Conservation (phyloP, 2,329 filamentous ascomycete genomes). For the Sclerotinia minor region DNA sequence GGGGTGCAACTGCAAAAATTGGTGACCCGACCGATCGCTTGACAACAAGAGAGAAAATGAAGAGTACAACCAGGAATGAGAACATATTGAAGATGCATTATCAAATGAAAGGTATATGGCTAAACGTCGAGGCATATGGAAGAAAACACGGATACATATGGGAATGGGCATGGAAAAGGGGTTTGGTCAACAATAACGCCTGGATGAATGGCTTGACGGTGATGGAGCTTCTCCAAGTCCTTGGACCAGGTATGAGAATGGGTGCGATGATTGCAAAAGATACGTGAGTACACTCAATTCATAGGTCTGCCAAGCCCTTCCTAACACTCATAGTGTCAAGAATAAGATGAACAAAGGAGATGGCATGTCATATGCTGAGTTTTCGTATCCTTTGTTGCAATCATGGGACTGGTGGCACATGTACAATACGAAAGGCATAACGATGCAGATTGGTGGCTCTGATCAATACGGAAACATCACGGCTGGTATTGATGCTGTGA, state of each 20-base stretch:
- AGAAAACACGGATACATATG: constrained; percentile 63
- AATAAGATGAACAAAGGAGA: constrained; percentile 80
- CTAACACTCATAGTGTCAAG: constrained; percentile 58
- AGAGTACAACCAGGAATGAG: constrained; percentile 54
- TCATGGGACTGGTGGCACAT: constrained; percentile 96
- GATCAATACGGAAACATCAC: constrained; percentile 98
- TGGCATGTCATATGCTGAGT: constrained; percentile 93
- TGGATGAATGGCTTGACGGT: constrained; percentile 77
- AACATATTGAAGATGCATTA: constrained; percentile 69
- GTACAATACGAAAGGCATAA: constrained; percentile 65
- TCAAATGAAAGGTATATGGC: constrained; percentile 72
- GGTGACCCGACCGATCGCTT: constrained; percentile 76
- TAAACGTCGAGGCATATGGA: constrained; percentile 67
- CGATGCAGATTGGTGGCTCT: constrained; percentile 90
- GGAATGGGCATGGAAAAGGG: constrained; percentile 67
- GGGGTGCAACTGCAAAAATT: constrained; percentile 73
- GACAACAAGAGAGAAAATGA: constrained; percentile 57
- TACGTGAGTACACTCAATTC: constrained; percentile 59
- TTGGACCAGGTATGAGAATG: constrained; percentile 74
- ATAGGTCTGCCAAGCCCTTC: neutral
- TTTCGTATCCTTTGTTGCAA: constrained; percentile 89
- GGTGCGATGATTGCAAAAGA: constrained; percentile 87
- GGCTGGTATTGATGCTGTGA: constrained; percentile 82
- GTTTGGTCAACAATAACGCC: constrained; percentile 74
- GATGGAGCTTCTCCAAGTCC: constrained; percentile 70